These are phyloP conservation scores for Penicillium digitatum DNA, from an alignment of 2,329 filamentous ascomycete genomes.

Conservation along the genomic window DNA sequence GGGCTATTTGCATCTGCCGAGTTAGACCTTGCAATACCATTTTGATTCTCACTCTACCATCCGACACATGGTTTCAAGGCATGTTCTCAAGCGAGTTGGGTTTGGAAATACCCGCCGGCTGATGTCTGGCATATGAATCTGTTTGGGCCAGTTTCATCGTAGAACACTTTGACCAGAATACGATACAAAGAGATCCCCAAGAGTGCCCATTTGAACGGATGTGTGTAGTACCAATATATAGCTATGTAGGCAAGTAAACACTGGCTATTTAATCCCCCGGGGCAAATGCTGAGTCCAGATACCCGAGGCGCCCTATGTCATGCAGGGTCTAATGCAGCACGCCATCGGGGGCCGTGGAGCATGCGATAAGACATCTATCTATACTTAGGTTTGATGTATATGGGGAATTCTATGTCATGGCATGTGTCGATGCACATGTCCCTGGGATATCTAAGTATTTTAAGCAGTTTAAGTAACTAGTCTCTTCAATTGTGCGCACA, in stretches of 20 bases:
- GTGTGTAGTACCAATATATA: not conserved
- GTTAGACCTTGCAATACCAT: constrained; percentile 39
- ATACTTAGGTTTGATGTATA: not conserved
- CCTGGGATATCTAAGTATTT: not conserved
- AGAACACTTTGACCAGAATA: constrained; percentile 1
- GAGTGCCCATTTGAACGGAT: not conserved
- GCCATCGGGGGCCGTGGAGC: constrained; percentile 16
- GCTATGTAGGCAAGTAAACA: not conserved
- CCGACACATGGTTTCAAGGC: not conserved
- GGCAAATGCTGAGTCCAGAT: not conserved
- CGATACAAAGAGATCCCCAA: not conserved
- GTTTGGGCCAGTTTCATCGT: not conserved
- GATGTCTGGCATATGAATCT: not conserved
- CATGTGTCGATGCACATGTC: not conserved
- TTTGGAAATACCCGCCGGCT: not conserved
- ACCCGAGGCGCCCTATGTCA: not conserved
- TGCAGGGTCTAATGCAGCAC: constrained; percentile 13
- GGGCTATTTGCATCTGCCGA: constrained; percentile 35
- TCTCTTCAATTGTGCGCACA: not conserved
- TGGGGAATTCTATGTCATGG: not conserved
- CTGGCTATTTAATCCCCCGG: not conserved
- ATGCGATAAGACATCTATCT: constrained; percentile 7
- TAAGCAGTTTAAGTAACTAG: not conserved
- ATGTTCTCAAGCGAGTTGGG: not conserved
- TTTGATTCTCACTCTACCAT: constrained; percentile 18